Evolutionary conservation across 352 stramenopile species (phyloP), one percentile per base, ranked within the genome.

Genomic region (Globisporangium alternatum): DNA sequence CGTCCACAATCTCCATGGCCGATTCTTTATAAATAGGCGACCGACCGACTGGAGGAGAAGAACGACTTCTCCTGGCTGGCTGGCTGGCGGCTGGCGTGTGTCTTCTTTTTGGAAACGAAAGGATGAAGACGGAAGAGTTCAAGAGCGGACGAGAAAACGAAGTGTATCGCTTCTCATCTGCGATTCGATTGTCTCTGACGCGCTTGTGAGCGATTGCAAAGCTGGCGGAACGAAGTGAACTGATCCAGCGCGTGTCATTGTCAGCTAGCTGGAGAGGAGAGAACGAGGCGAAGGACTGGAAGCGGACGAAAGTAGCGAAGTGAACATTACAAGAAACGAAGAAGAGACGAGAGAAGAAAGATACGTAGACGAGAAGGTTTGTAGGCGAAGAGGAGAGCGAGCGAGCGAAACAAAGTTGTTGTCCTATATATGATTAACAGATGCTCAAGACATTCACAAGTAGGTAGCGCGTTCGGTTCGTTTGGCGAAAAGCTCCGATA

Each of bases 1-100:
- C 80, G 61, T 92, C 83, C 28, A 89, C 83, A 51, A 90, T 92
- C 69, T 77, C 81, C 37, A 83, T 88, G 75, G 58, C 67, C 15
- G 69, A 76, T 54, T 66, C 62, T 35, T 67, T 76, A 58, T 76
- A 75, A 68, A 39, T 35, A 35, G 37, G 1, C 30, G 41, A 44
- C 21, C 31, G 49, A 39, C 15, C 28, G 51, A 28, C 25, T 43
- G 45, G 13, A 9, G 45, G 13, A 9, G 6, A 25, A 49, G 19
- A 49, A 25, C 39, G 39, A 5, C 13, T 1, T 15, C 13, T 47
- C 7, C 30, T 28, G 31, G 17, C 30, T 44, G 31, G 17, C 30
- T 44, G 31, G 19, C 31, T 10, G 25, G 21, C 10, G 25, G 10
- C 7, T 56, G 49, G 28, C 13, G 22, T 53, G 13, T 28, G 17